These are phyloP conservation scores for Vitellaria paradoxa DNA, from an alignment of 179 eudicot genomes.

Conservation along the genomic window DNA sequence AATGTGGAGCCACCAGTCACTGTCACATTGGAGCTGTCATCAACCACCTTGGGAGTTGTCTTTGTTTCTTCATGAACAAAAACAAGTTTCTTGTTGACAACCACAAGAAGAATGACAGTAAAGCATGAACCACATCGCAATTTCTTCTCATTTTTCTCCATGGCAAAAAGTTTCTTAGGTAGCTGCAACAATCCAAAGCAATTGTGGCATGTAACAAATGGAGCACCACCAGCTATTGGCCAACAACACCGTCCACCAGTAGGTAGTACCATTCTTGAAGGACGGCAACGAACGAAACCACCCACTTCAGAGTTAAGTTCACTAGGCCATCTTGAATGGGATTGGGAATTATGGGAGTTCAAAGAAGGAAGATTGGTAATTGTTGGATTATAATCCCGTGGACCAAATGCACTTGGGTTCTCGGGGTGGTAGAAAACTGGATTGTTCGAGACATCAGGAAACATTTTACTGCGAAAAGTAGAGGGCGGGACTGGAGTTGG, in stretches of 20 bases:
- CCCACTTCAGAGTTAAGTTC: conserved; percentile 42
- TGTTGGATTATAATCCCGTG: conserved; percentile 34
- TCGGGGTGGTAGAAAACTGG: conserved; percentile 35
- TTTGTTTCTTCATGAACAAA: conserved; percentile 27
- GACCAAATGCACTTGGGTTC: conserved; percentile 28
- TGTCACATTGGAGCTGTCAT: conserved; percentile 24
- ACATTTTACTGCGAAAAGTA: conserved; percentile 39
- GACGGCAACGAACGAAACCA: conserved; percentile 38
- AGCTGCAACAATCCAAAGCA: conserved; percentile 76
- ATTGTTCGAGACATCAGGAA: conserved; percentile 39
- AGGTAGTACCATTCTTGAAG: conserved; percentile 46
- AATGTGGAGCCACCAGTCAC: conserved; percentile 19
- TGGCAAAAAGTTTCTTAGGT: conserved; percentile 43
- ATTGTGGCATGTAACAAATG: conserved; percentile 67
- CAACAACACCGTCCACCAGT: conserved; percentile 43
- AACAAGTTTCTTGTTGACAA: conserved; percentile 58
- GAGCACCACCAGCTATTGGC: conserved; percentile 88
- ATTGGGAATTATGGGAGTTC: conserved; percentile 35
- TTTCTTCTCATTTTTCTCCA: conserved; percentile 47
- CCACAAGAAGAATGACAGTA: conserved; percentile 40
- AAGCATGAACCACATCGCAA: conserved; percentile 79
- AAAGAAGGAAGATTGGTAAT: conserved; percentile 26
- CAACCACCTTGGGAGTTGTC: conserved; percentile 13
- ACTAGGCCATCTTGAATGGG: conserved; percentile 49
- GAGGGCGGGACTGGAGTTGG: conserved; percentile 36